Percentiles rank a stretch among this genome's conserved stretches.
phyloP scores from a whole-genome alignment of 1,284 basidiomycete genomes.

The Rhodotorula sp. region DNA sequence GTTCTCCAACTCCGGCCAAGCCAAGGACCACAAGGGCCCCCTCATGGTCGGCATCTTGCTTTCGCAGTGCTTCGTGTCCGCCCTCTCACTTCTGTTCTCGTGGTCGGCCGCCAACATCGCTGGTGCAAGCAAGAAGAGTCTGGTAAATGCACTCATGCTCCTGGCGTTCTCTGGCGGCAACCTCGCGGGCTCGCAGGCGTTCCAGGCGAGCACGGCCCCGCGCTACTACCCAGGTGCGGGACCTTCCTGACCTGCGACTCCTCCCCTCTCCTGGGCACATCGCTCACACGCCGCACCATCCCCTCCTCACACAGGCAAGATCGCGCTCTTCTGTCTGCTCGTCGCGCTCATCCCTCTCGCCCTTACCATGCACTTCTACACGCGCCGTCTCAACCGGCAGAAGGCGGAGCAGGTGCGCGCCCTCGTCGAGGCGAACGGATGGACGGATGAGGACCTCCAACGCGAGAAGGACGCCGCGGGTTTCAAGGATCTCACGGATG shows the following conservation, averaged over 20 bases:
- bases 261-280: slow-evolving; percentile 49
- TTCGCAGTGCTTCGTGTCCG: slow-evolving; percentile 55
- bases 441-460: slow-evolving; percentile 62
- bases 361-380: slow-evolving; percentile 61
- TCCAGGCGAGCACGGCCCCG: slow-evolving; percentile 20
- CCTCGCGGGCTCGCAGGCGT: slow-evolving; percentile 37
- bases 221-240: slow-evolving; percentile 19
- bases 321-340: slow-evolving; percentile 59
- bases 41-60: slow-evolving; percentile 66
- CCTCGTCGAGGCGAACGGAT: slow-evolving; percentile 58
- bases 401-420: slow-evolving; percentile 57
- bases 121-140: slow-evolving; percentile 63
- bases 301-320: slow-evolving; percentile 17
- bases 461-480: slow-evolving; percentile 57
- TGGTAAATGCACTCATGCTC: slow-evolving; percentile 62
- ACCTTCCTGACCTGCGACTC: slow-evolving; percentile 56
- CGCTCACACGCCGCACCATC: too few species aligned
- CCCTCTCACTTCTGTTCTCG: slow-evolving; percentile 64
- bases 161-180: slow-evolving; percentile 63
- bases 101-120: slow-evolving; percentile 68
- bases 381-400: slow-evolving; percentile 60
- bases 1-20: slow-evolving; percentile 54
- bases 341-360: slow-evolving; percentile 59
- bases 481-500: slow-evolving; percentile 66
- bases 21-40: slow-evolving; percentile 55